phyloP scores from a whole-genome alignment of 2,329 filamentous ascomycete species.

The Beauveria caledonica region DNA sequence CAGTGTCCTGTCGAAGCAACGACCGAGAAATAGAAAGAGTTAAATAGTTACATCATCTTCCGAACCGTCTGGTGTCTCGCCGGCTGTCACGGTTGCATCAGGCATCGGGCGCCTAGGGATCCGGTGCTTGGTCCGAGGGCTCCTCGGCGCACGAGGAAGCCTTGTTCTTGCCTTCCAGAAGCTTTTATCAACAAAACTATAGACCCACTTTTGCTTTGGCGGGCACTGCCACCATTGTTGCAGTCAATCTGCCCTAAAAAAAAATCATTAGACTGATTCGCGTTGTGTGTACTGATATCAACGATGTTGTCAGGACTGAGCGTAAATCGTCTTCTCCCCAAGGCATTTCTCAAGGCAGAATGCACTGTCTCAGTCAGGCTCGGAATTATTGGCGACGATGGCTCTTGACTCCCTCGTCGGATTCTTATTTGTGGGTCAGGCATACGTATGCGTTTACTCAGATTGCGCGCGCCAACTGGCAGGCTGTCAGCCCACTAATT shows the following conservation, averaged over 20 bases:
- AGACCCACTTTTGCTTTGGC: background rate
- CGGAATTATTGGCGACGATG: background rate
- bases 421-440: background rate
- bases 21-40: no score
- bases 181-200: background rate
- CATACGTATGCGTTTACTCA: slow-evolving; percentile 4
- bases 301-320: background rate
- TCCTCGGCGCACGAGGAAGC: background rate
- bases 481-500: background rate
- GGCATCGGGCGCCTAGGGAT: background rate
- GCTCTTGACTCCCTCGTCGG: background rate
- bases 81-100: background rate
- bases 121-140: background rate
- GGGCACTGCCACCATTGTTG: background rate
- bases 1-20: no score
- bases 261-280: background rate
- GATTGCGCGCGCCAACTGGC: slow-evolving; percentile 1
- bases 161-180: background rate
- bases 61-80: background rate
- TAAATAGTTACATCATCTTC: background rate
- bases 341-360: background rate
- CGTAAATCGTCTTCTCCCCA: background rate
- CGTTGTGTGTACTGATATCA: background rate
- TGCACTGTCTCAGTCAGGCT: background rate
- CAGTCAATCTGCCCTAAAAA: background rate